Base-by-base conservation (phyloP, 768 basidiomycete genomes). In the Chiua virens region DNA sequence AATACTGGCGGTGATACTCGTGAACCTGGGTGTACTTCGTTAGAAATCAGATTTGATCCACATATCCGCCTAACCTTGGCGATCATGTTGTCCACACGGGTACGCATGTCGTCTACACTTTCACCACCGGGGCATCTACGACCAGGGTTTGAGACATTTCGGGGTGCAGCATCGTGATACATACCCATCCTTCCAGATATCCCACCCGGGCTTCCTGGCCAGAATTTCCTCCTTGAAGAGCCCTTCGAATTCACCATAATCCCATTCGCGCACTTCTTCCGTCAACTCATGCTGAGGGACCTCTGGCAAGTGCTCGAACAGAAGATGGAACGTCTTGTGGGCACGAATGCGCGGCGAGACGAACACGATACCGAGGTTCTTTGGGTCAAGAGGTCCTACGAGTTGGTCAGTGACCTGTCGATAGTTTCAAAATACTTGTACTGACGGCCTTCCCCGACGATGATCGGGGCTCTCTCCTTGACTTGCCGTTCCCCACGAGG, bases 241-340 rank as follows among this genome's bases (percentile, higher is more conserved):
- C 6, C 93, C 94, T 65, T 96, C 94, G 62, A 90, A 97, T 8
- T 89, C 82, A 10, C 95, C 89, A 64, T 96, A 96, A 62, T 96
- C 89, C 92, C 92, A 95, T 66, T 95, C 92, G 38, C 83, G 75
- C 22, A 75, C 85, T 21, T 82, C 78, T 57, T 91, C 89, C 0
- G 85, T 83, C 30, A 82, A 63, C 18, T 77, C 59, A 61, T 86
- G 82, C 50, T 78, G 52, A 2, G 86, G 86, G 32, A 62, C 46
- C 45, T 72, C 53, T 5, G 69, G 66, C 34, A 78, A 58, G 51
- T 79, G 73, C 25, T 70, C 78, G 49, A 93, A 92, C 30, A 93
- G 72, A 41, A 95, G 75, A 43, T 93, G 81, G 62, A 93, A 96
- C 1, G 95, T 98, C 61, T 73, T 81, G 59, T 87, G 87, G 3